These are phyloP conservation scores for Talaromyces sp. DNA, from an alignment of 2,329 filamentous ascomycete genomes.

Conservation along the genomic window DNA sequence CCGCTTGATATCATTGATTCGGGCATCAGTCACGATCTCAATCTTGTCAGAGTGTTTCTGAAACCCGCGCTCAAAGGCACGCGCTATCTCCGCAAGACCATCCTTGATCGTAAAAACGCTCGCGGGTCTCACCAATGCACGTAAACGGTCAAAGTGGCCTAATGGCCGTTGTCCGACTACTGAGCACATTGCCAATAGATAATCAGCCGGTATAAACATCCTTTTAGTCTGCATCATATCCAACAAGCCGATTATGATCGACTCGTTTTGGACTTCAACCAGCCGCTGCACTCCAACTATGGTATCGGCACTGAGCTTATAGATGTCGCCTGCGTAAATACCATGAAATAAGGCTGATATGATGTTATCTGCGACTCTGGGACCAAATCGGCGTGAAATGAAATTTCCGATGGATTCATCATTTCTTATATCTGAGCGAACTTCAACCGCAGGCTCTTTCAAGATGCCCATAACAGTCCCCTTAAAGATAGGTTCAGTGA, in stretches of 20 bases:
- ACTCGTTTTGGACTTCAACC: conserved; percentile 40
- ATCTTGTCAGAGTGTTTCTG: conserved; percentile 50
- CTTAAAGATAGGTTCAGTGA: conserved; percentile 56
- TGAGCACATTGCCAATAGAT: conserved; percentile 27
- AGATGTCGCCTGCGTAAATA: conserved; percentile 86
- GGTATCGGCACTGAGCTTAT: conserved; percentile 69
- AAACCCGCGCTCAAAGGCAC: conserved; percentile 48
- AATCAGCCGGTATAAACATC: conserved; percentile 25
- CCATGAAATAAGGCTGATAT: conserved; percentile 75
- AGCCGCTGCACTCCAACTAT: conserved; percentile 52
- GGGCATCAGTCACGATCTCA: conserved; percentile 50
- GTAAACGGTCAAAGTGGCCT: conserved; percentile 22
- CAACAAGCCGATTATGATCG: conserved; percentile 23
- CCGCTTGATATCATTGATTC: conserved; percentile 47
- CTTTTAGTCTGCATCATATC: conserved; percentile 14
- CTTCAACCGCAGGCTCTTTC: conserved; percentile 23
- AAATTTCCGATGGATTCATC: conserved; percentile 74
- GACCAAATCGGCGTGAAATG: conserved; percentile 53
- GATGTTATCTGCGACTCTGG: conserved; percentile 64
- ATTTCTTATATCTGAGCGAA: conserved; percentile 29
- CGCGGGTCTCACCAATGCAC: conserved; percentile 21
- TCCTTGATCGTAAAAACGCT: conserved; percentile 43
- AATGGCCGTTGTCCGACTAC: conserved; percentile 19
- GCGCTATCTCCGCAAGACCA: conserved; percentile 63
- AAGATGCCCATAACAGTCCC: conserved; percentile 40